Base-by-base conservation (phyloP, 2,329 filamentous ascomycete species). In the Fusarium albidum region DNA sequence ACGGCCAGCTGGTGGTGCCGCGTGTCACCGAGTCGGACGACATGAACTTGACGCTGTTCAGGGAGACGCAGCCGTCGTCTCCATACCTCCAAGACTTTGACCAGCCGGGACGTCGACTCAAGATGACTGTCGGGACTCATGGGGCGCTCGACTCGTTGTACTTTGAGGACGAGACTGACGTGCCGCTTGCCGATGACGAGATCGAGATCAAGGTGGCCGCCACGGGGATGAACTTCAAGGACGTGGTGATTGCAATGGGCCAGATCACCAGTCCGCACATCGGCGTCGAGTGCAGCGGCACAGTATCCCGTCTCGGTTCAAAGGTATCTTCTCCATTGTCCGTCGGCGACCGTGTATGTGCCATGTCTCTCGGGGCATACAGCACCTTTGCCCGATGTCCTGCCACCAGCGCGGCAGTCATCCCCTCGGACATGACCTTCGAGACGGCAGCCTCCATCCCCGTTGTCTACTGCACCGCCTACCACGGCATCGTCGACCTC, bases 151-250 rank as follows among this genome's bases (percentile, higher is more conserved):
- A 78, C 49, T 73, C 71, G 0, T 45, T 76, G 2, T 75, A 76
- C 60, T 79, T 73, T 44, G 72, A 75, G 33, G 75, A 77, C 21
- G 59, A 68, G n/a, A 26, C 50, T 1, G 59, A 64, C 13, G 15
- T 59, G 9, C 66, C 71, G 10, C 55, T 77, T 14, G 67, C 60
- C 0, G 67, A 62, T 0, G 67, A 74, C n/a, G 68, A 78, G 29
- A 59, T 79, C 6, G 76, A 79, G 58, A 72, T 79, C 42, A 71
- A 75, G 43, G 71, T 79, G n/a, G 71, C 70, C 27, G 75, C 75
- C 6, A 69, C 75, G 1, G 77, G 77, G 1, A 66, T 82, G 51
- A 82, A 79, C 63, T 77, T 77, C 57, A 72, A 72, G 27, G 80
- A 83, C 55, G 70, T 78, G 1, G 69, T 81, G 52, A 74, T 76